Conservation (phyloP, 768 basidiomycete species). For the Lactarius psammicola region DNA sequence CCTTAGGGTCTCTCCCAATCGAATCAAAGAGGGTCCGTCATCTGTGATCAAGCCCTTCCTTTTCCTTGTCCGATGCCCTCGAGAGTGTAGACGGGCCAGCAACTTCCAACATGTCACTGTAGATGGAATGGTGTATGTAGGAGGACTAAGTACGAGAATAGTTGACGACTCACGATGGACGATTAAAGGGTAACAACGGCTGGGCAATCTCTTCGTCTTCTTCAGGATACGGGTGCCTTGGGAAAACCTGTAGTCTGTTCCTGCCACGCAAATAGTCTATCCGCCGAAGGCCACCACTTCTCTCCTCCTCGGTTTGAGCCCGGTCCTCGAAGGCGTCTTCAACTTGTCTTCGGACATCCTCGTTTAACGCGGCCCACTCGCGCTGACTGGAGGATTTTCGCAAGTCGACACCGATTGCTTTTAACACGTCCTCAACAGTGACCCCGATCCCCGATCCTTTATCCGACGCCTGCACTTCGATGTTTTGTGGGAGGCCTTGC, state of each 20-base stretch:
- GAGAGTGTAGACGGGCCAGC: conserved; percentile 10
- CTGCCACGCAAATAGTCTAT: conserved; percentile 22
- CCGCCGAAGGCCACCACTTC: conserved; percentile 11
- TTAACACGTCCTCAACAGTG: conserved; percentile 23
- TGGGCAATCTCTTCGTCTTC: conserved; percentile 15
- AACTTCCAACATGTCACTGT: conserved; percentile 2
- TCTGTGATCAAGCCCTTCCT: conserved; percentile 5
- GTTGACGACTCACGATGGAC: conserved; percentile 9
- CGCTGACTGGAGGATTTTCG: conserved; percentile 21
- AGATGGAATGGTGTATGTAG: background rate
- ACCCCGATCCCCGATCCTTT: conserved; percentile 8
- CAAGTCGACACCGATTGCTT: conserved; percentile 5
- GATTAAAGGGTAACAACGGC: conserved; percentile 1
- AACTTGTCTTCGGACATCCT: conserved; percentile 15
- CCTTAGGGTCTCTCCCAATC: too few species aligned
- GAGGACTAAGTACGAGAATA: background rate
- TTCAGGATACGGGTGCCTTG: conserved; percentile 2
- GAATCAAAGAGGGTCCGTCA: too few species aligned
- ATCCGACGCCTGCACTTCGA: conserved; percentile 16
- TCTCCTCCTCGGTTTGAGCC: conserved; percentile 15
- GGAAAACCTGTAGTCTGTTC: conserved; percentile 21
- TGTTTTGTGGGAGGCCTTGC: conserved; percentile 23
- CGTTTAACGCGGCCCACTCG: conserved; percentile 19
- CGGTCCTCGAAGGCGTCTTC: conserved; percentile 17
- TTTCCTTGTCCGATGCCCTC: conserved; percentile 10